Evolutionary conservation across 768 basidiomycete species (phyloP).

Genomic region (Lentinus tigrinus): DNA sequence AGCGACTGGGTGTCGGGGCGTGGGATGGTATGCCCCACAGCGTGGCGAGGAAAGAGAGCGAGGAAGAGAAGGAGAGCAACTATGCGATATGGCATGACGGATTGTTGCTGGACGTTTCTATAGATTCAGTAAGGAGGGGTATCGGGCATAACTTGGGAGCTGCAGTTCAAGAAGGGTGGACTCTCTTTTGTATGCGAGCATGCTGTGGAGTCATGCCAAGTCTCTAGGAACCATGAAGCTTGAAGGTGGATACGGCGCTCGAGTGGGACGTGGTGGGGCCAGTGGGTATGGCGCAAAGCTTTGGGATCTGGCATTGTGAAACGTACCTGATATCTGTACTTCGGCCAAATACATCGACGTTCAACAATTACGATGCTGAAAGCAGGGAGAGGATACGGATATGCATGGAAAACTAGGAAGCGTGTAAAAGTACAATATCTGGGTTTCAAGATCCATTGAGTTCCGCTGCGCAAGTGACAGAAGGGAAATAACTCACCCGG

Average conservation of each 20-base stretch:
- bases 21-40: neutral
- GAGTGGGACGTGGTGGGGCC: too few species aligned
- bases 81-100: conserved; percentile 9
- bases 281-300: too few species aligned
- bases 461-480: too few species aligned
- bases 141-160: neutral
- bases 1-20: neutral
- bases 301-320: too few species aligned
- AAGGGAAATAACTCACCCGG: too few species aligned
- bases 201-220: neutral
- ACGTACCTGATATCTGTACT: too few species aligned
- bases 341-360: too few species aligned
- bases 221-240: neutral
- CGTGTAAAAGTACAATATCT: too few species aligned
- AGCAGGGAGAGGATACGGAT: too few species aligned
- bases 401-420: too few species aligned
- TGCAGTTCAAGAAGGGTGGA: neutral
- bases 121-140: neutral
- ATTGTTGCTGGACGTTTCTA: neutral
- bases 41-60: conserved; percentile 8
- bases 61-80: conserved; percentile 2
- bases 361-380: too few species aligned
- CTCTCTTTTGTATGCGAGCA: neutral
- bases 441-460: too few species aligned
- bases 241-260: neutral